Base-by-base conservation (phyloP, 2,329 filamentous ascomycete genomes). In the Epichloe hybrida region DNA sequence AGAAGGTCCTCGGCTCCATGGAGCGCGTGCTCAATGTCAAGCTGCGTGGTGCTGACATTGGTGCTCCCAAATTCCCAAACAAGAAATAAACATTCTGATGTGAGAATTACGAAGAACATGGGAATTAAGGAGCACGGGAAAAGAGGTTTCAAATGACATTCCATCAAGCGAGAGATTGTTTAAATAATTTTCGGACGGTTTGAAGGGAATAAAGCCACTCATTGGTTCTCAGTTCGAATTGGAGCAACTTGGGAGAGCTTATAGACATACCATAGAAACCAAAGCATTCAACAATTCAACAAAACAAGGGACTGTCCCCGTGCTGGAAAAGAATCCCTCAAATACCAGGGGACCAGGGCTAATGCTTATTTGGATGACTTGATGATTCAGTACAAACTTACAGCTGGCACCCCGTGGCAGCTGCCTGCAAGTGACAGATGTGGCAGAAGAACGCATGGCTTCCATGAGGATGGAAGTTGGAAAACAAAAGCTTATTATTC, bases 11-110 rank as follows among this genome's bases (percentile, higher is more conserved):
- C 52, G 69, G 70, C 53, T 72, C 76, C 58, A 88, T 95, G 77
- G 88, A 95, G 79, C 77, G 83, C 50, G 81, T 87, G 55, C 80
- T 96, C 66, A 91, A 93, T 62, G 80, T 95, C 62, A 88, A 95
- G 74, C 77, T 96, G 63, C 79, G 90, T 59, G 88, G 93, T 53
- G 75, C 73, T 62, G 87, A 91, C 70, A 93, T 96, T 66, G 91
- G 90, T 55, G 75, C 81, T 67, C 86, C 88, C 61, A 86, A 84
- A 72, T 86, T 93, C 67, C 79, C 81, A 57, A 88, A 86, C 77
- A 87, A 86, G 74, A 70, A 71, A 63, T 70, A 51, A 46, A 44
- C 45, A 34, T 31, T 37, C 41, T 34, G 4, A 17, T 21, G 37
- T 9, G 17, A 20, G 5, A n/a, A 13, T 13, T 37, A 34, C 36